phyloP scores from a whole-genome alignment of 2,329 filamentous ascomycete species.

The Talaromyces funiculosus region DNA sequence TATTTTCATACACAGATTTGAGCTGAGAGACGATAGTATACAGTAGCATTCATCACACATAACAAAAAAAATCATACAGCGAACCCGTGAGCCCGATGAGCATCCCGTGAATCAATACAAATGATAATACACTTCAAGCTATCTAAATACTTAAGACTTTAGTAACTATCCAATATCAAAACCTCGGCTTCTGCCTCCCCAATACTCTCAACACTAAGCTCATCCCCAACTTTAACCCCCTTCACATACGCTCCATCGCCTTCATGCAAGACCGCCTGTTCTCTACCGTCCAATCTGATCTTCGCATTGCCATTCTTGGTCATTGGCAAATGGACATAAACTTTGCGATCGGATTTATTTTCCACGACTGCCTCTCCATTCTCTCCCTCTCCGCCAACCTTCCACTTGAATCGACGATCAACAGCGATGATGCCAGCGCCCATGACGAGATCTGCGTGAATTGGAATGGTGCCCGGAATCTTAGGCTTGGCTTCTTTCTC shows the following conservation, averaged over 20 bases:
- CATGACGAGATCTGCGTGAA: constrained; percentile 82
- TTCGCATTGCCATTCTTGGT: constrained; percentile 67
- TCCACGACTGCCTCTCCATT: constrained; percentile 22
- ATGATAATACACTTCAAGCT: no score
- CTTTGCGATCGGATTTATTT: constrained; percentile 54
- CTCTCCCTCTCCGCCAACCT: constrained; percentile 50
- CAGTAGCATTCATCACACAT: not conserved
- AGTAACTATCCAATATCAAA: constrained; percentile 61
- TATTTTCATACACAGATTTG: no score
- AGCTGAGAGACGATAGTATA: not conserved
- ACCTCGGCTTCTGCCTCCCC: constrained; percentile 65
- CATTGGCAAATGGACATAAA: constrained; percentile 78
- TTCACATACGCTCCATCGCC: constrained; percentile 78
- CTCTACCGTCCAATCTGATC: constrained; percentile 61
- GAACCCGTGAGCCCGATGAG: not conserved
- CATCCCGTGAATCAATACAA: not conserved
- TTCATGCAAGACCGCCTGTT: constrained; percentile 63
- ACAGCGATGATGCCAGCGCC: constrained; percentile 67
- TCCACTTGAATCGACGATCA: constrained; percentile 63
- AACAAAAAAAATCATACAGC: not conserved
- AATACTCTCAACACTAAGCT: constrained; percentile 59
- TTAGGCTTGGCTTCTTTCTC: constrained; percentile 60
- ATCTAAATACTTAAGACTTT: no score
- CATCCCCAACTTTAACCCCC: constrained; percentile 58
- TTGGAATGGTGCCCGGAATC: constrained; percentile 65